A percentile compares a stretch with the other conserved stretches of the same genome.
phyloP scores from a whole-genome alignment of 2,329 filamentous ascomycete genomes.

The Biscogniauxia sp. region DNA sequence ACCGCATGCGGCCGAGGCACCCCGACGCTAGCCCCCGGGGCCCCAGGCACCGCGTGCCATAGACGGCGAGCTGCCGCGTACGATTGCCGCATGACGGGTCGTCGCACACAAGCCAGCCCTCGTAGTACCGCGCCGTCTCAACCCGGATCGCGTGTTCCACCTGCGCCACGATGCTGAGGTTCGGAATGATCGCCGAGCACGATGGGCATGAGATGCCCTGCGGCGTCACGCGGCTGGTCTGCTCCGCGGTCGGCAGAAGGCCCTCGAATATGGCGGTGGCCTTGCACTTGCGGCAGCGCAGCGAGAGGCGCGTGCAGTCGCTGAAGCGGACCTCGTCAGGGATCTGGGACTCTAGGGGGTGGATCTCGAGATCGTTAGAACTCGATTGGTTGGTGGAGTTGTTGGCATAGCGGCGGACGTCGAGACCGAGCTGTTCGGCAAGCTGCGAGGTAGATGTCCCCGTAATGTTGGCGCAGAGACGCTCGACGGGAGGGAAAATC shows the following conservation, averaged over 20 bases:
- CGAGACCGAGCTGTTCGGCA: constrained; percentile 90
- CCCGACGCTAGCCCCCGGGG: constrained; percentile 80
- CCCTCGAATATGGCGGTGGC: constrained; percentile 73
- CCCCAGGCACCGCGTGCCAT: constrained; percentile 85
- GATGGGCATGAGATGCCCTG: constrained; percentile 71
- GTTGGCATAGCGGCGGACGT: constrained; percentile 82
- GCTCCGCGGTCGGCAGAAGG: constrained; percentile 51
- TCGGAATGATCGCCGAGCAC: constrained; percentile 65
- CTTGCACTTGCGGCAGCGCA: constrained; percentile 83
- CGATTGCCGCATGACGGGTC: constrained; percentile 82
- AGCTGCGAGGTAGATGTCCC: constrained; percentile 89
- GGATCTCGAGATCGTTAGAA: constrained; percentile 67
- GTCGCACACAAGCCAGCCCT: constrained; percentile 87
- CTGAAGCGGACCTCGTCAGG: constrained; percentile 88
- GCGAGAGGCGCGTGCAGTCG: constrained; percentile 70
- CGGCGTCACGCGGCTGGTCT: constrained; percentile 58
- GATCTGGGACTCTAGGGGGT: constrained; percentile 90
- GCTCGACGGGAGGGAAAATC: constrained; percentile 95
- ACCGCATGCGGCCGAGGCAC: constrained; percentile 83
- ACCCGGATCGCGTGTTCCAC: constrained; percentile 79
- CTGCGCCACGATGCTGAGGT: constrained; percentile 77
- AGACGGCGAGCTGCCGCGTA: constrained; percentile 90
- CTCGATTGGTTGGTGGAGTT: constrained; percentile 45
- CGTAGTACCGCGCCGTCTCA: constrained; percentile 82
- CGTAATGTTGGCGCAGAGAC: constrained; percentile 91